phyloP scores from a whole-genome alignment of 2,329 filamentous ascomycete genomes.

The Phaeosphaeriaceae sp. region DNA sequence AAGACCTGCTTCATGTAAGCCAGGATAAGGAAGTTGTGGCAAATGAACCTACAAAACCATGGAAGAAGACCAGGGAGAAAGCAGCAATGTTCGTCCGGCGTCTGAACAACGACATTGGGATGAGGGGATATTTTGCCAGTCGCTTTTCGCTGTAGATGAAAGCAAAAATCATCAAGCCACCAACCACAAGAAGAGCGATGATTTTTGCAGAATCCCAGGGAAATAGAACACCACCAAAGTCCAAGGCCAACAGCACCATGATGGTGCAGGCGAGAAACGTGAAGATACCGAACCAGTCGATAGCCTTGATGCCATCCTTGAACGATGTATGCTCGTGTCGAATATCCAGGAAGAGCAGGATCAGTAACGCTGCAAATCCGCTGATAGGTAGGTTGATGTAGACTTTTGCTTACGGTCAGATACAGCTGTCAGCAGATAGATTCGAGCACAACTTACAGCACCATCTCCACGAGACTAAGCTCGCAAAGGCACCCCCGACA shows the following conservation, averaged over 20 bases:
- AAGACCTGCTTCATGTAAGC: too few relatives aligned
- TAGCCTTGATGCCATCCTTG: conserved; percentile 55
- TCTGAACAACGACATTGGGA: conserved; percentile 69
- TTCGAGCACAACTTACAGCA: conserved; percentile 47
- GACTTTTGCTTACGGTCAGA: conserved; percentile 35
- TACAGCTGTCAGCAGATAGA: not conserved
- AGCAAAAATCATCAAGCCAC: conserved; percentile 54
- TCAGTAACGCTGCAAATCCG: conserved; percentile 56
- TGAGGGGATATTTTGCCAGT: conserved; percentile 65
- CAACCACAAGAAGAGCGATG: conserved; percentile 62
- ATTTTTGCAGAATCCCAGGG: conserved; percentile 63
- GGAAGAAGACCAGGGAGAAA: conserved; percentile 58
- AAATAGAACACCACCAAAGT: conserved; percentile 61
- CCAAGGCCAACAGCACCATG: conserved; percentile 61
- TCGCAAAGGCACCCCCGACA: conserved; percentile 59
- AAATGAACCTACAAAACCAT: too few relatives aligned
- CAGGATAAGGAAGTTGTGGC: too few relatives aligned
- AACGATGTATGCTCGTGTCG: conserved; percentile 62
- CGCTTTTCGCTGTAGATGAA: conserved; percentile 67
- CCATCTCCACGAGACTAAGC: conserved; percentile 59
- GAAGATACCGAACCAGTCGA: conserved; percentile 63
- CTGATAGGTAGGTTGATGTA: conserved; percentile 64
- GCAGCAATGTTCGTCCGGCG: conserved; percentile 64
- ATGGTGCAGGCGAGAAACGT: conserved; percentile 59
- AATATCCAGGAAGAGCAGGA: conserved; percentile 62